Base-by-base conservation (phyloP, 2,329 filamentous ascomycete genomes). In the Hypoxylon sp. region DNA sequence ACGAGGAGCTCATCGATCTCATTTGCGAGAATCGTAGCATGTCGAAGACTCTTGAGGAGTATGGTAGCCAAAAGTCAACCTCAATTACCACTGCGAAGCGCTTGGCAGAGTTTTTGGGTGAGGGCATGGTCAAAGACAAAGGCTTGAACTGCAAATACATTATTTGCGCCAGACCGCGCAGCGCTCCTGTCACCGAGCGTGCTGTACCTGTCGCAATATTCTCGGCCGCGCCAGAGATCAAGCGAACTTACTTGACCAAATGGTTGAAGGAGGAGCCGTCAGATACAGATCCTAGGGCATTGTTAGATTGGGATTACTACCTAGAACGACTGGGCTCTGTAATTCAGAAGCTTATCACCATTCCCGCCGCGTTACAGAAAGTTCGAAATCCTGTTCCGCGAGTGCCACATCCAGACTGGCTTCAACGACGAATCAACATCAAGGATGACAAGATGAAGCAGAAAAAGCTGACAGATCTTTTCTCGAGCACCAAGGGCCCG, bases 91-190 rank as follows among this genome's bases (percentile, higher is more conserved):
- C 95, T 0, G 95, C 95, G 10, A 95, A 91, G 73, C 93, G 95
- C 66, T 80, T 99, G 43, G 95, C 95, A 34, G 95, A 99, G 74
- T 99, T 99, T 75, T 76, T 99, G 65, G 95, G 95, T 34, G 94
- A 97, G 76, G 93, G 97, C 75, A 99, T 99, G 96, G 89, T 97
- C 72, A 99, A 99, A 75, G 96, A 99, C 79, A 99, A 98, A 78
- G 95, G 95, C 3, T 79, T 99, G 71, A 99, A 99, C 81, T 99
- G 95, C 89, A 98, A 98, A 79, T 99, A 98, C 78, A 97, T 99
- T 76, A 97, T 99, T 73, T 97, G 94, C 53, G 86, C 93, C 13
- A 88, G 86, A 67, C 95, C 95, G 3, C 91, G 89, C 73, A 92
- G 92, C 73, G 92, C 94, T 0, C 94, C 95, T 1, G 94, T 99